These are phyloP conservation scores for Taphrina deformans DNA, from an alignment of 1,139 yeast species.

Conservation along the genomic window DNA sequence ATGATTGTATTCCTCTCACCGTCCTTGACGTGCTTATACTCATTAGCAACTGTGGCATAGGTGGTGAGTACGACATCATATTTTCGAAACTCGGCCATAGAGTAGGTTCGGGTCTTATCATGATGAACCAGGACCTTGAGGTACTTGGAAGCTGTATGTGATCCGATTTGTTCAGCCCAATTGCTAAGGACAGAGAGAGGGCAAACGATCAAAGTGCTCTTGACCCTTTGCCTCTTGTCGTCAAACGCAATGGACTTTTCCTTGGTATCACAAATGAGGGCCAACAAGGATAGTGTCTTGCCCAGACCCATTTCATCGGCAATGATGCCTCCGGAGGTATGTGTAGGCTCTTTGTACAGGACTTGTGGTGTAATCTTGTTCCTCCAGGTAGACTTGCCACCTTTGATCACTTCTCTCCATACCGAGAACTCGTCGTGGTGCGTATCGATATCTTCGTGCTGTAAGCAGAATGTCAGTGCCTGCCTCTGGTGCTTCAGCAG, in stretches of 20 bases:
- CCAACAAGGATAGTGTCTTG: conserved; percentile 91
- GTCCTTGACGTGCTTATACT: conserved; percentile 35
- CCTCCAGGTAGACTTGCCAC: conserved; percentile 28
- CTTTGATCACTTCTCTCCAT: conserved; percentile 25
- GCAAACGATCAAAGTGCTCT: conserved; percentile 79
- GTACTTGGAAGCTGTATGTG: conserved; percentile 57
- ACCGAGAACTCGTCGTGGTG: conserved; percentile 40
- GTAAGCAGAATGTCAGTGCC: conserved; percentile 77
- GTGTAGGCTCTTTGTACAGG: conserved; percentile 54
- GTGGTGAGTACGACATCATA: conserved; percentile 79
- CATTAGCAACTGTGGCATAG: conserved; percentile 56
- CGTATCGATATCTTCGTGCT: conserved; percentile 68
- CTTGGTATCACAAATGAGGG: conserved; percentile 63
- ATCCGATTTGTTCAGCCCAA: conserved; percentile 73
- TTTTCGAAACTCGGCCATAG: conserved; percentile 48
- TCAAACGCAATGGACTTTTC: conserved; percentile 41
- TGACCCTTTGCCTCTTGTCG: conserved; percentile 50
- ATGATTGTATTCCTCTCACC: conserved; percentile 40
- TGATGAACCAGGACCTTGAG: conserved; percentile 63
- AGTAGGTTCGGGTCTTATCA: conserved; percentile 48
- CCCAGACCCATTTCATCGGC: conserved; percentile 99
- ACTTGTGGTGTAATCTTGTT: conserved; percentile 48
- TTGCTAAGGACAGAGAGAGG: conserved; percentile 81
- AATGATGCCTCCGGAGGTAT: conserved; percentile 71
- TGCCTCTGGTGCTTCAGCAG: conserved; percentile 30